Evolutionary conservation across 257 asterid genomes (phyloP).

Genomic region (Primulina eburnea): DNA sequence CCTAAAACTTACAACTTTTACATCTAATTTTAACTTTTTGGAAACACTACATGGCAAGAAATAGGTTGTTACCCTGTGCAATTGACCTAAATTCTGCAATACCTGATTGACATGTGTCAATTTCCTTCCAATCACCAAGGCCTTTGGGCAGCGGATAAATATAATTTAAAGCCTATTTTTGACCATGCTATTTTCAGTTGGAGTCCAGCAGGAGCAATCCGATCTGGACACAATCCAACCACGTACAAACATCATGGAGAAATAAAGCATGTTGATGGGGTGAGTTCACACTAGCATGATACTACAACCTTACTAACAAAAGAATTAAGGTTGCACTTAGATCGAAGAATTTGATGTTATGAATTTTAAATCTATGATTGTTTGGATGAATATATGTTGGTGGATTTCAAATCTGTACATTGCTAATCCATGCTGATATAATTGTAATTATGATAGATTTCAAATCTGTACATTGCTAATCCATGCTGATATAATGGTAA

Average conservation of each 20-base stretch:
- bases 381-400: too few species aligned
- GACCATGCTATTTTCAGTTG: slow-evolving; percentile 54
- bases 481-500: too few species aligned
- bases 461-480: too few species aligned
- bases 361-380: too few species aligned
- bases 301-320: slow-evolving; percentile 5
- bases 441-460: too few species aligned
- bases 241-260: slow-evolving; percentile 67
- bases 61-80: background rate
- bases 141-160: background rate
- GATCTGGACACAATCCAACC: slow-evolving; percentile 84
- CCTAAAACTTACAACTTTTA: too few species aligned
- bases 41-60: slow-evolving; percentile 2
- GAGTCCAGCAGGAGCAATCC: slow-evolving; percentile 93
- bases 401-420: too few species aligned
- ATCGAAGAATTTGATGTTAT: too few species aligned
- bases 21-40: background rate
- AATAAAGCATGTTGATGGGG: slow-evolving; percentile 76
- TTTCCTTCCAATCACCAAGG: background rate
- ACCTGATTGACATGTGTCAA: background rate
- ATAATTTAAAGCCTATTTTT: slow-evolving; percentile 3
- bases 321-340: background rate
- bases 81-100: background rate
- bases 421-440: too few species aligned
- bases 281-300: slow-evolving; percentile 33